Conservation (phyloP, 495 filamentous ascomycete species). For the Xylaria curta region DNA sequence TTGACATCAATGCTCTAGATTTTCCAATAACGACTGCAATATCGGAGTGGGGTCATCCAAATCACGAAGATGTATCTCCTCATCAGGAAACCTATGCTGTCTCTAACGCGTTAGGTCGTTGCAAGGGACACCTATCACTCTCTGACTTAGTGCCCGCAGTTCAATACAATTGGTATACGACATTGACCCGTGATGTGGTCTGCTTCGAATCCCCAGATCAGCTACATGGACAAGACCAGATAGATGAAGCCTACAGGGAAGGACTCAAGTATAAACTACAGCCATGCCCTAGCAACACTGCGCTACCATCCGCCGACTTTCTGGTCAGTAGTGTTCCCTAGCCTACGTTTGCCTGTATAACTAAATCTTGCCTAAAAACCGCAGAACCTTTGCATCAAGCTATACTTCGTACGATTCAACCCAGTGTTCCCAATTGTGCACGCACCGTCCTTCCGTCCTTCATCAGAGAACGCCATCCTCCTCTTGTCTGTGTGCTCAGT, state of each 20-base stretch:
- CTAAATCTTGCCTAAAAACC: background rate
- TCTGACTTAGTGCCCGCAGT: conserved; percentile 22
- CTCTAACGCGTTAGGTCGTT: conserved; percentile 11
- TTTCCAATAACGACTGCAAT: conserved; percentile 23
- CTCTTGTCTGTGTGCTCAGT: conserved; percentile 31
- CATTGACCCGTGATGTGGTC: conserved; percentile 23
- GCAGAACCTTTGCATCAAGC: conserved; percentile 30
- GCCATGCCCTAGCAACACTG: conserved; percentile 21
- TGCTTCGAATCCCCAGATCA: conserved; percentile 13
- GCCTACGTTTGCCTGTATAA: background rate
- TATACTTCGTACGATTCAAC: conserved; percentile 31
- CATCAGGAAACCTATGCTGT: conserved; percentile 16
- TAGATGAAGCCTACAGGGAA: conserved; percentile 26
- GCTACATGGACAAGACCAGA: conserved; percentile 16
- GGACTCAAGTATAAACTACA: conserved; percentile 24
- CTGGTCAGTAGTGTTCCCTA: conserved; percentile 9
- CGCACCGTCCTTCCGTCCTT: conserved; percentile 28
- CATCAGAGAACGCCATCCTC: conserved; percentile 30
- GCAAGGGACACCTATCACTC: conserved; percentile 22
- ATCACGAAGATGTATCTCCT: conserved; percentile 6
- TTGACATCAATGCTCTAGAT: conserved; percentile 21
- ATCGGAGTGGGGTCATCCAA: conserved; percentile 19
- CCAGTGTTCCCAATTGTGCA: conserved; percentile 31
- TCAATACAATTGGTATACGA: conserved; percentile 26
- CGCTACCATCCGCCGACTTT: conserved; percentile 20